Base-by-base conservation (phyloP, 306 rosid species). In the Canavalia ensiformis region DNA sequence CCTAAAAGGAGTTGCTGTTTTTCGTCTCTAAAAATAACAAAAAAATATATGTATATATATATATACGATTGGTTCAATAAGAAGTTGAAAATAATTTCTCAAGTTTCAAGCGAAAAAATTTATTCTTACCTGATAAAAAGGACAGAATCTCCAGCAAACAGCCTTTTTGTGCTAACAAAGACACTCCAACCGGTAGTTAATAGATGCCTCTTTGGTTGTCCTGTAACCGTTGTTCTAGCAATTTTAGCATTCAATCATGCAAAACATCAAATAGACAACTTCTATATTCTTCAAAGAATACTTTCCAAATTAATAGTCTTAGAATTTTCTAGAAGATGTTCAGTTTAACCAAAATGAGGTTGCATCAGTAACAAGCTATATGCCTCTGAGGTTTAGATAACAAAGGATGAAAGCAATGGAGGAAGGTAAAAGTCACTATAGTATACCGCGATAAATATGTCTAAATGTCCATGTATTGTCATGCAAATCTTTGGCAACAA, bases 161-260 rank as follows among this genome's bases (percentile, higher is more conserved):
- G 91, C 75, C 97, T 87, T 85, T 95, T 95, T 56, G 97, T 95
- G 90, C 97, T 95, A 67, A 95, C 97, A 63, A 95, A 95, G 77
- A 93, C 95, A 79, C 99, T 95, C 99, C 99, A 95, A 72, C 99
- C 97, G 0, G 99, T 95, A 10, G 99, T 95, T 84, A 95, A 87
- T 75, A 95, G 91, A 81, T 95, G 99, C 87, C 99, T 83, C 85
- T 95, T 95, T 18, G 99, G 99, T 77, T 95, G 99, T 83, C 99
- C 99, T 95, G 91, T 79, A 79, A 83, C 64, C 34, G 65, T 83
- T 67, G 67, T 74, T 56, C 83, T 55, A 68, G 63, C 50, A 74
- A 46, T 73, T 79, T 82, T 46, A 76, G 66, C 55, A 74, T 62
- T 50, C 78, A 59, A 44, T 75, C 54, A 33, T 65, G 7, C 7